These are phyloP conservation scores for Collybia sp. DNA, from an alignment of 768 basidiomycete genomes.

Conservation along the genomic window DNA sequence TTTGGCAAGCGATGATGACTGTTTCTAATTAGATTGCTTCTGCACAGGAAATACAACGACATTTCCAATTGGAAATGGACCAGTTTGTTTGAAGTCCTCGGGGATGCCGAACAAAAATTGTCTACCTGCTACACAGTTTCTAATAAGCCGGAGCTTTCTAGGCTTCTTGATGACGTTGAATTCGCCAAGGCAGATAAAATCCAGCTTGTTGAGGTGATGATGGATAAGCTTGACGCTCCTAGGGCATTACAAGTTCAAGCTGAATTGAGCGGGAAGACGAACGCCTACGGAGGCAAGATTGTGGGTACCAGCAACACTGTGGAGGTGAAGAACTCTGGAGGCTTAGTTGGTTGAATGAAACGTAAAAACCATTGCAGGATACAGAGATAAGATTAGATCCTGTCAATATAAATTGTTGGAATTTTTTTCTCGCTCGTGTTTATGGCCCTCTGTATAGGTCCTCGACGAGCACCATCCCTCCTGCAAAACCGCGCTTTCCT, in stretches of 20 bases:
- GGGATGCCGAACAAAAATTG: constrained; percentile 42
- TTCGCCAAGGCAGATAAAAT: constrained; percentile 66
- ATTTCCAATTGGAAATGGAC: constrained; percentile 80
- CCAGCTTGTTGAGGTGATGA: constrained; percentile 77
- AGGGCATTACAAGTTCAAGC: constrained; percentile 46
- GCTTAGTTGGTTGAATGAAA: too few species aligned
- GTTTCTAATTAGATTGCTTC: constrained; percentile 19
- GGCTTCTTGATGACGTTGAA: constrained; percentile 54
- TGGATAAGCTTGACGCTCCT: constrained; percentile 73
- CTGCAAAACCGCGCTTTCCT: constrained; percentile 18
- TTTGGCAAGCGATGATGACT: background rate
- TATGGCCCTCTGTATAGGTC: constrained; percentile 26
- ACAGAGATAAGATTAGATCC: constrained; percentile 22
- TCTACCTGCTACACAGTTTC: constrained; percentile 63
- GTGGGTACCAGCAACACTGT: too few species aligned
- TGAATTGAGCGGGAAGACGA: constrained; percentile 48
- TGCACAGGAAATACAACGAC: constrained; percentile 75
- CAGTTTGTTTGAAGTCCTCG: constrained; percentile 54
- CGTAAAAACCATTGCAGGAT: too few species aligned
- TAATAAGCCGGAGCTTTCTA: constrained; percentile 62
- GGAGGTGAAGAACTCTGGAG: too few species aligned
- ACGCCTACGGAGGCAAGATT: constrained; percentile 26
- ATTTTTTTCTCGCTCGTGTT: constrained; percentile 3
- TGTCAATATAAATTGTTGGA: constrained; percentile 3
- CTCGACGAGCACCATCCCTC: constrained; percentile 18